Conservation (phyloP, 192 early-diverging fungal genomes). For the Entophlyctis luteolus region DNA sequence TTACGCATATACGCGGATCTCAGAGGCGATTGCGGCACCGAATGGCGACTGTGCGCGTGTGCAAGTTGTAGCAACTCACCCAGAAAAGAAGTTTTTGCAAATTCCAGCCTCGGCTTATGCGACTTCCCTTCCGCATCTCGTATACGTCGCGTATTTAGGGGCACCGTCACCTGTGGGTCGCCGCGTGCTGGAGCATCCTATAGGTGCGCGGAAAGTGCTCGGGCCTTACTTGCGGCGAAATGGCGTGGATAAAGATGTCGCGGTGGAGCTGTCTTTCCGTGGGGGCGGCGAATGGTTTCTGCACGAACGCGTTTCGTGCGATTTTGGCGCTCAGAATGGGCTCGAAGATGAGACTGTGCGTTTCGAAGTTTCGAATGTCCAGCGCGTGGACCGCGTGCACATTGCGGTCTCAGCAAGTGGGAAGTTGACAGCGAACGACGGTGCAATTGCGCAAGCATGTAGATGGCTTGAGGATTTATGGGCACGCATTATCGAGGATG, state of each 20-base stretch:
- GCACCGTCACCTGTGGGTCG: background rate
- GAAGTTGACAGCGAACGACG: no score
- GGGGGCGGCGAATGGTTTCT: background rate
- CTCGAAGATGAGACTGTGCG: background rate
- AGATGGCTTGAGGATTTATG: no score
- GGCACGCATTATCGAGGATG: no score
- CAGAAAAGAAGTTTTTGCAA: no score
- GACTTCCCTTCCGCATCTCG: background rate
- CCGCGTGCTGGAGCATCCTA: background rate
- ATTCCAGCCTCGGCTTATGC: background rate
- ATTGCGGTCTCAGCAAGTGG: no score
- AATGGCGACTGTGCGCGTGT: background rate
- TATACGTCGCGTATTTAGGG: background rate
- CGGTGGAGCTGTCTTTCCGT: background rate
- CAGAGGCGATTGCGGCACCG: background rate
- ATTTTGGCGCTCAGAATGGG: background rate
- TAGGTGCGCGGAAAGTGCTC: background rate
- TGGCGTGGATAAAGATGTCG: background rate
- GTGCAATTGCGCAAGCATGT: no score
- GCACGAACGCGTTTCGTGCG: background rate
- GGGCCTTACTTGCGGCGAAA: background rate
- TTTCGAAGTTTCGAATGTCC: background rate
- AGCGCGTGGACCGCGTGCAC: no score
- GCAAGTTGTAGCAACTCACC: background rate
- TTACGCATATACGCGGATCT: background rate